These are phyloP conservation scores for Ceratocystis cacaofunesta DNA, from an alignment of 2,329 filamentous ascomycete genomes.

Conservation along the genomic window DNA sequence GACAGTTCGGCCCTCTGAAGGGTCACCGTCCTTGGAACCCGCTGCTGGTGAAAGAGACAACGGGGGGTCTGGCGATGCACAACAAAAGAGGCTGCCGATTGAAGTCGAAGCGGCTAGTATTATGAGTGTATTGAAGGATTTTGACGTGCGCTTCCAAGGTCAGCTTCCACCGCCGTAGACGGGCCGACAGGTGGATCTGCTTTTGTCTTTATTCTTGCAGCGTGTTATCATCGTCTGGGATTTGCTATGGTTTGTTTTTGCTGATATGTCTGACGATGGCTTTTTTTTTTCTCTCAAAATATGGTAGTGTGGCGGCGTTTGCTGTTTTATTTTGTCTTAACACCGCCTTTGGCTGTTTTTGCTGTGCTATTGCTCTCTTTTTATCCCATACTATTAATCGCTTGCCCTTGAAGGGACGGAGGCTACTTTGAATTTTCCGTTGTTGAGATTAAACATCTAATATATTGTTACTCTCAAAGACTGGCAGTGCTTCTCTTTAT, in stretches of 20 bases:
- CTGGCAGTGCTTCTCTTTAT: background rate
- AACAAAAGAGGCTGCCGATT: conserved; percentile 39
- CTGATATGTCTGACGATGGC: conserved; percentile 1
- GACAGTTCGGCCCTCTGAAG: conserved; percentile 25
- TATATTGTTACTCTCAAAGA: background rate
- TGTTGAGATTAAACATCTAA: background rate
- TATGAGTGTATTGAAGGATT: conserved; percentile 71
- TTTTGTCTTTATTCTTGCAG: background rate
- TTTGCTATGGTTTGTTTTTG: background rate
- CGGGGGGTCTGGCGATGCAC: conserved; percentile 11
- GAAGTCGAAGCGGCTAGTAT: conserved; percentile 74
- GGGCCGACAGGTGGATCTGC: background rate
- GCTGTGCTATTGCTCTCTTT: background rate
- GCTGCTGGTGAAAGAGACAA: conserved; percentile 2
- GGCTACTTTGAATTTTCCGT: background rate
- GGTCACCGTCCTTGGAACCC: conserved; percentile 22
- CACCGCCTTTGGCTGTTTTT: background rate
- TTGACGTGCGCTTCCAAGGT: conserved; percentile 54
- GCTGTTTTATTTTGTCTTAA: background rate
- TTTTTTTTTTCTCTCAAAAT: background rate
- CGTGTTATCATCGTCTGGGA: background rate
- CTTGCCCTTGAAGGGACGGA: background rate
- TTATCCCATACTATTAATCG: background rate
- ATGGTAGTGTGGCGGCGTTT: background rate
- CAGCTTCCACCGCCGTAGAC: background rate